Base-by-base conservation (phyloP, 192 early-diverging fungal genomes). In the Umbelopsis sp. region DNA sequence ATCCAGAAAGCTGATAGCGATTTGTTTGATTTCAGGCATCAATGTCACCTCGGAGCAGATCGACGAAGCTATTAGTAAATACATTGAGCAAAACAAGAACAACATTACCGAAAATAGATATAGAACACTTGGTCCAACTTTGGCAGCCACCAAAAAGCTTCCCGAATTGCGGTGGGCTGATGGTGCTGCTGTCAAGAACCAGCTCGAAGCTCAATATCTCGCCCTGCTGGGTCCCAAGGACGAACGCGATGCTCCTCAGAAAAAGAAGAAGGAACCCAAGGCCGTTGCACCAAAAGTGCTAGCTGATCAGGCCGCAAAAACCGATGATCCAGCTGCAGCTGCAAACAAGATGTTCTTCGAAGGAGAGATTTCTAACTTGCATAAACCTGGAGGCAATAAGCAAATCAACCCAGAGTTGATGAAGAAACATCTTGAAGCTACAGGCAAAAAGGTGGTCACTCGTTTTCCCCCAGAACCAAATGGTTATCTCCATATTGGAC, bases 381-480 rank as follows among this genome's bases (percentile, higher is more conserved):
- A 99, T 83, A 94, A 94, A 69, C 91, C 95, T 18, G 98, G 98
- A 61, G 97, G 89, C 69, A 99, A 99, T 81, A 90, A 90, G 22
- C 98, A 99, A 84, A 94, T 98, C 80, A 92, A 94, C 61, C 91
- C 92, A 10, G 87, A 90, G 74, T 81, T 99, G 61, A 97, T 94
- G 89, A 85, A 85, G 30, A 88, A 90, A 79, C 98, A 99, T 76
- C 83, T 99, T 37, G 88, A 90, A 64, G 89, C 89, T 7, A 99
- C 98, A 1, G 91, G 91, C 47, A 94, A 95, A 18, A 89, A 89
- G 73, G 97, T 99, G 15, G 72, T 98, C 18, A 99, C 98, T 15
- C 95, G 98, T 46, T 99, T 99, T 85, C 98, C 98, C 23, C 98
- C 98, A 66, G 98, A 99, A 86, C 98, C 98, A 65, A 99, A 99